Evolutionary conservation across 306 rosid genomes (phyloP), one percentile per base, ranked within the genome.

Genomic region (Gastrolobium bilobum): DNA sequence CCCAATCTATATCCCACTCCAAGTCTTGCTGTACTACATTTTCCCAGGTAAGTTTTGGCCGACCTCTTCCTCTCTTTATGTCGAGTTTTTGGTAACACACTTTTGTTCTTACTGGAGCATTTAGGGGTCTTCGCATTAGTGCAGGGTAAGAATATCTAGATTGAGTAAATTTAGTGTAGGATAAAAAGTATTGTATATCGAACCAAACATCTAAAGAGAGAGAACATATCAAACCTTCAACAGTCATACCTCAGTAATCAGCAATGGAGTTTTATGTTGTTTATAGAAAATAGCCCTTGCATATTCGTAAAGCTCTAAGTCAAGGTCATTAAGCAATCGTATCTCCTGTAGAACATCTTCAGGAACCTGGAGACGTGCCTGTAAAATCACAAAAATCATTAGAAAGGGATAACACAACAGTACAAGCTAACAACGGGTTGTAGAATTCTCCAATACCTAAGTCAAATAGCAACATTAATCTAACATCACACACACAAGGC

Each of bases 291-390:
- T 82, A 62, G 68, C 68, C 68, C 86, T 86, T 0, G 98, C 99
- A 78, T 96, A 77, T 76, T 88, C 82, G 52, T 91, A 93, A 52
- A 96, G 96, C 79, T 96, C 94, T 71, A 96, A 10, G 84, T 96
- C 99, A 82, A 96, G 98, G 86, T 89, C 76, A 66, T 96, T 96
- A 79, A 91, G 91, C 52, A 87, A 85, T 61, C 81, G 81, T 62
- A 96, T 87, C 86, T 86, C 86, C 84, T 76, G 77, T 68, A 91
- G 91, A 81, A 93, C 85, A 59, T 30, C 82, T 71, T 90, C 86
- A 33, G 93, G 65, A 82, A 96, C 89, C 29, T 76, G 88, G 72
- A 44, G 94, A 4, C 97, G 98, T 29, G 96, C 94, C 99, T 96
- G 89, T 50, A 77, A 54, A 83, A 77, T 71, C 75, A 76, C 5